Evolutionary conservation across 176 grass and related monocot species (phyloP).

Genomic region (Aegilops longissima): DNA sequence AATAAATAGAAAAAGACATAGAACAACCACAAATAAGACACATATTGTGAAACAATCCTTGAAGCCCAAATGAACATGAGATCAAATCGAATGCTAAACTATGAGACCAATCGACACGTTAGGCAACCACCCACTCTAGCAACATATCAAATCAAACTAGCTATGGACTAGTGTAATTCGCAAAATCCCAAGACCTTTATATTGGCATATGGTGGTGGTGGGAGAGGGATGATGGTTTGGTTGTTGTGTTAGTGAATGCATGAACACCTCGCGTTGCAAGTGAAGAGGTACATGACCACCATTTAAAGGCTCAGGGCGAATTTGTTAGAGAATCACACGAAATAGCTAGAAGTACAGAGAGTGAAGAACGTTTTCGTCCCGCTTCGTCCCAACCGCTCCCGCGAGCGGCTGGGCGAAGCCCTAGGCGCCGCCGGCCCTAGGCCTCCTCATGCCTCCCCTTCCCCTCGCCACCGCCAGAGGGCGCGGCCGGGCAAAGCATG

Average conservation of each 20-base stretch:
- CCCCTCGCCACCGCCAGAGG: too few species aligned
- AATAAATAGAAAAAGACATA: too few species aligned
- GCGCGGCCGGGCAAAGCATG: too few species aligned
- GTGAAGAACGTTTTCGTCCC: too few species aligned
- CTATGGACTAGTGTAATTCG: neutral
- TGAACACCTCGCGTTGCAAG: neutral
- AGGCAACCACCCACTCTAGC: neutral
- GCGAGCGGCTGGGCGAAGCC: too few species aligned
- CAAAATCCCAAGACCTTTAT: neutral
- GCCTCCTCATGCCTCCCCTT: too few species aligned
- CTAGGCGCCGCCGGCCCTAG: too few species aligned
- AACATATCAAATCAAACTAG: neutral
- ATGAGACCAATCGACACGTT: neutral
- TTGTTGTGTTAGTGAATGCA: neutral
- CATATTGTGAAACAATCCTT: neutral
- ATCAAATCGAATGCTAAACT: neutral
- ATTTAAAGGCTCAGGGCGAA: neutral
- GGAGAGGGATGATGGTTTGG: neutral
- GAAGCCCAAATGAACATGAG: accelerated
- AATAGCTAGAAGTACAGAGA: too few species aligned
- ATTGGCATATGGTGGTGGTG: neutral
- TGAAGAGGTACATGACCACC: neutral
- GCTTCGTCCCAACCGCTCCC: too few species aligned
- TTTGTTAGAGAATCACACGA: too few species aligned
- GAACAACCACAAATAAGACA: too few species aligned